Evolutionary conservation across 768 basidiomycete species (phyloP).

Genomic region (Lactifluus piperatus): DNA sequence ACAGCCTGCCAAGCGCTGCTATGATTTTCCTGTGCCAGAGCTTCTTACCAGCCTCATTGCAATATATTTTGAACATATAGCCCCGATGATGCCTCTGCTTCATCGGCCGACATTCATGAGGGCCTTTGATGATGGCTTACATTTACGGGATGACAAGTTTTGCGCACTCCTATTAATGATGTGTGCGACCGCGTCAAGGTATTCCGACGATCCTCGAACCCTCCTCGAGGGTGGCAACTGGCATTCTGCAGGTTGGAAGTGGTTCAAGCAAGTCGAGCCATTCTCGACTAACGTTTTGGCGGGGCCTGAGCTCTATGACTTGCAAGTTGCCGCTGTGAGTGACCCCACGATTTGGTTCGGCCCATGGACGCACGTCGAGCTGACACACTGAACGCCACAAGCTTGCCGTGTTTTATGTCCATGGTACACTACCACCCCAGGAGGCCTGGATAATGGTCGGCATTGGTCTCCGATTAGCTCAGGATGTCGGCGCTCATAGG

Average conservation of each 20-base stretch:
- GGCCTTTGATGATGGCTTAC: constrained; percentile 3
- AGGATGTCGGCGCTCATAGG: constrained; percentile 71
- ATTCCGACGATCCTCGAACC: constrained; percentile 12
- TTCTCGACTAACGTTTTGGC: constrained; percentile 47
- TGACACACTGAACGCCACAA: constrained; percentile 11
- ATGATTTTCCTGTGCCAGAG: constrained; percentile 15
- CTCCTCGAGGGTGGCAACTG: constrained; percentile 6
- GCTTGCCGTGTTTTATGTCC: constrained; percentile 33
- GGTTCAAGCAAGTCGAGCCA: constrained; percentile 50
- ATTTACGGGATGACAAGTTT: constrained; percentile 12
- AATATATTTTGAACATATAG: constrained; percentile 9
- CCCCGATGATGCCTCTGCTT: constrained; percentile 12
- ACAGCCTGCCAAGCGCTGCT: not conserved
- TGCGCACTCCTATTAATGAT: constrained; percentile 15
- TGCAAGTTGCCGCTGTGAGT: constrained; percentile 57
- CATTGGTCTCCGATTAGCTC: constrained; percentile 56
- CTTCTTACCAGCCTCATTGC: constrained; percentile 11
- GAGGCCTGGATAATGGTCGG: constrained; percentile 49
- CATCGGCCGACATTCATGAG: constrained; percentile 18
- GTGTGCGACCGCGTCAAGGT: constrained; percentile 14
- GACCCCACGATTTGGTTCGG: not conserved
- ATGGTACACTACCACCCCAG: constrained; percentile 38
- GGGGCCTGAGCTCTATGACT: constrained; percentile 53
- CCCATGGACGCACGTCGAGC: not conserved
- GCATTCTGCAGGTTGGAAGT: constrained; percentile 38